Percentiles rank a stretch among this genome's conserved stretches.
Conservation (phyloP, 2,329 filamentous ascomycete species). For the Sphaerulina vaccinii region DNA sequence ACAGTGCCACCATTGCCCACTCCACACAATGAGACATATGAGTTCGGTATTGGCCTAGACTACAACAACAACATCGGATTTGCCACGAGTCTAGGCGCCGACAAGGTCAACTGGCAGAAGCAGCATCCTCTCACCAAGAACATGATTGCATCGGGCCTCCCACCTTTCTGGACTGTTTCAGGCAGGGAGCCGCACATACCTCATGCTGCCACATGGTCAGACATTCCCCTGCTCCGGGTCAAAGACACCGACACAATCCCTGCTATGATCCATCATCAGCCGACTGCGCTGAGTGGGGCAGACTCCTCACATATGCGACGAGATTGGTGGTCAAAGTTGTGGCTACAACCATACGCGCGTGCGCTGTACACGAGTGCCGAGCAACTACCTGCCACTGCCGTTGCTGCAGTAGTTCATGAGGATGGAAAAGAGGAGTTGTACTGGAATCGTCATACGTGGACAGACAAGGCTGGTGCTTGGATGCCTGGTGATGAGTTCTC, state of each 20-base stretch:
- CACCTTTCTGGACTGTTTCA: conserved; percentile 14
- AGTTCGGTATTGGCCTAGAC: conserved; percentile 10
- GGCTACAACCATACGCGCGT: conserved; percentile 1
- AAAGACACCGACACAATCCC: conserved; percentile 2
- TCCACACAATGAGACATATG: background rate
- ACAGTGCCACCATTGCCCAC: background rate
- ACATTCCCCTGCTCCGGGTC: conserved; percentile 3
- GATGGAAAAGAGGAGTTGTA: background rate
- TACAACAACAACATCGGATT: conserved; percentile 9
- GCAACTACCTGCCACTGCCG: conserved; percentile 1
- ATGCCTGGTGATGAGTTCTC: background rate
- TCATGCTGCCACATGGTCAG: conserved; percentile 6
- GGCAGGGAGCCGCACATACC: conserved; percentile 5
- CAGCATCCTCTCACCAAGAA: background rate
- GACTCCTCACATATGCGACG: background rate
- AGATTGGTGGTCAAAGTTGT: conserved; percentile 6
- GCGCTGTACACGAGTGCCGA: conserved; percentile 5
- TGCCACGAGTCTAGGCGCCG: background rate
- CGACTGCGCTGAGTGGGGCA: background rate
- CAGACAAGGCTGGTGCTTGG: conserved; percentile 4
- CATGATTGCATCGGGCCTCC: background rate
- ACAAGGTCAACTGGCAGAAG: background rate
- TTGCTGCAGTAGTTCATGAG: conserved; percentile 1
- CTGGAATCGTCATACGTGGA: conserved; percentile 12
- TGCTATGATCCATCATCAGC: conserved; percentile 13